Conservation (phyloP, 2,329 filamentous ascomycete genomes). For the Orbilia ellipsospora region DNA sequence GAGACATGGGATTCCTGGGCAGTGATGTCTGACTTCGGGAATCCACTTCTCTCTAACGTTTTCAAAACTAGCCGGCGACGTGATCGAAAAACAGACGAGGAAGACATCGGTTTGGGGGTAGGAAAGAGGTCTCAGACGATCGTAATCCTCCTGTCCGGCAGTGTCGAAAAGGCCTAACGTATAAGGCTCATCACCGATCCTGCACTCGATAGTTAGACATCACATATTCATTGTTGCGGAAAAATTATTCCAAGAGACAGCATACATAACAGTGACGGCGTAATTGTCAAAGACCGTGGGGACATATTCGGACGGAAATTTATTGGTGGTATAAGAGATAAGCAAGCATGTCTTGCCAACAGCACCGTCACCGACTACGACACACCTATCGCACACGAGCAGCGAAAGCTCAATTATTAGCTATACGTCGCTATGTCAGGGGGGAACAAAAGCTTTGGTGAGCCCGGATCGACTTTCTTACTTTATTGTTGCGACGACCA, state of each 20-base stretch:
- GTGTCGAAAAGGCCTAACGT: constrained; percentile 98
- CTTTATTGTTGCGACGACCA: constrained; percentile 75
- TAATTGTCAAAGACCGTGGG: constrained; percentile 99
- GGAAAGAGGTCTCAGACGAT: constrained; percentile 92
- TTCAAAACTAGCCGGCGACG: constrained; percentile 95
- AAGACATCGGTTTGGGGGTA: constrained; percentile 99
- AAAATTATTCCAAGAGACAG: constrained; percentile 63
- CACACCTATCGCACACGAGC: constrained; percentile 73
- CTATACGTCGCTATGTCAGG: constrained; percentile 30
- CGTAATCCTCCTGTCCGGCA: constrained; percentile 99
- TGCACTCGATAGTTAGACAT: constrained; percentile 62
- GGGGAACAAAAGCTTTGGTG: background rate
- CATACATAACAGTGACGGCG: constrained; percentile 97
- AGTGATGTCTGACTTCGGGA: constrained; percentile 98
- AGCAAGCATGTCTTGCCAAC: constrained; percentile 99
- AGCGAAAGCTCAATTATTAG: constrained; percentile 26
- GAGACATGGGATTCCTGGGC: constrained; percentile 94
- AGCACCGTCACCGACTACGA: constrained; percentile 98
- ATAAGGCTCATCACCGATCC: constrained; percentile 99
- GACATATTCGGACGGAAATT: constrained; percentile 99
- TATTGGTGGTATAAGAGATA: constrained; percentile 99
- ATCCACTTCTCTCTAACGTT: constrained; percentile 76
- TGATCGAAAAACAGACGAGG: constrained; percentile 98
- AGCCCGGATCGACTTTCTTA: constrained; percentile 61
- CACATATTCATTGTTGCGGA: background rate